Evolutionary conservation across 2,329 filamentous ascomycete genomes (phyloP).

Genomic region (Trichoderma harzianum): DNA sequence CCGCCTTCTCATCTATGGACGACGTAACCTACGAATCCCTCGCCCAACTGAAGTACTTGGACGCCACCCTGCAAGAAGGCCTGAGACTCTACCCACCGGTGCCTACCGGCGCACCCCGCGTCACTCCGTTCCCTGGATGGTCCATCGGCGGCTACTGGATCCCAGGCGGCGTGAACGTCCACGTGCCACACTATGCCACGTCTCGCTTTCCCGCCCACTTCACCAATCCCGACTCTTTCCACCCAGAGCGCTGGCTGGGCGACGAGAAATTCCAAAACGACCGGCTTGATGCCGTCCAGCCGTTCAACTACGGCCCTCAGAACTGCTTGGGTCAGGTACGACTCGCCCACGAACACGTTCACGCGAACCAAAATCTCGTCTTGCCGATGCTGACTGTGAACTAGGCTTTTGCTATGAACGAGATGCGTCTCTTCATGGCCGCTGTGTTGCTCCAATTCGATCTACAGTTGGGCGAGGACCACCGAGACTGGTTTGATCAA

Average conservation of each 20-base stretch:
- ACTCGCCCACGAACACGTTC: background rate
- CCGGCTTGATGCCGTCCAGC: background rate
- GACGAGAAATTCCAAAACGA: background rate
- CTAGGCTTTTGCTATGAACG: background rate
- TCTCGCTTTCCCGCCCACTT: background rate
- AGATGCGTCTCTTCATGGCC: background rate
- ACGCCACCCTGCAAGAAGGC: slow-evolving; percentile 40
- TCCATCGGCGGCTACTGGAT: background rate
- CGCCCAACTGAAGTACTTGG: slow-evolving; percentile 36
- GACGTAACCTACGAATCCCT: slow-evolving; percentile 39
- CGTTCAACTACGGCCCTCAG: background rate
- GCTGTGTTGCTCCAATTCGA: background rate
- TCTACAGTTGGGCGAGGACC: background rate
- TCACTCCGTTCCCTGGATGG: background rate
- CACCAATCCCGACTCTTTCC: background rate
- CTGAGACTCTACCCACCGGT: slow-evolving; percentile 37
- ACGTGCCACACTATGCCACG: background rate
- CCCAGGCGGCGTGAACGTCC: background rate
- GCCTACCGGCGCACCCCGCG: background rate
- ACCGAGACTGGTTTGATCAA: background rate
- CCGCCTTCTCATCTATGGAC: slow-evolving; percentile 31
- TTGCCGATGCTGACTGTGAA: background rate
- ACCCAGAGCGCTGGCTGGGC: background rate
- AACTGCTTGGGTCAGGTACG: background rate
- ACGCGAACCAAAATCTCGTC: background rate